Evolutionary conservation across 1,284 basidiomycete species (phyloP), one percentile per base, ranked within the genome.

Genomic region (Pseudozyma tsukubaensis): DNA sequence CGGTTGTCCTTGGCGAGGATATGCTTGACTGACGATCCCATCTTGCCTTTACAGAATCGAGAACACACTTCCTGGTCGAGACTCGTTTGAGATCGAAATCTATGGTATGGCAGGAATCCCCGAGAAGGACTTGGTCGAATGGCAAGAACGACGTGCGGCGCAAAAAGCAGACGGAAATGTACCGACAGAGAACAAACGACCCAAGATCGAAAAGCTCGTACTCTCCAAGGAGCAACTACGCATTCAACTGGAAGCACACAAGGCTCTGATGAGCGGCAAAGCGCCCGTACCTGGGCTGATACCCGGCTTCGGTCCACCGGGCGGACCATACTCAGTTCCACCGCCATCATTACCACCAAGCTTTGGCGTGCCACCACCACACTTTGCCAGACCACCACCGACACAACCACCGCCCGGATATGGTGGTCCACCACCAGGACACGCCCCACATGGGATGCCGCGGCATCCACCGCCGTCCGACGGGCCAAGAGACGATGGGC

Each of bases 31-130:
- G 45, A 43, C 19, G 6, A 24, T 19, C 18, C 18, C 16, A 10
- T 24, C 18, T 55, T 19, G 88, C 9, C 19, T 18, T 29, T 29
- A 52, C 51, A 93, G 94, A 32, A 93, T 99, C 36, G 95, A 97
- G 63, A 99, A 98, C 85, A 95, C 96, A 0, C 87, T 99, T 0
- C 94, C 95, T 3, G 96, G 94, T 10, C 90, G 97, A 43, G 96
- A 97, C 86, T 94, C 95, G 1, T 98, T 98, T 82, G 96, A 98
- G 84, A 92, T 99, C 54, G 97, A 99, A 86, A 99, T 99, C 63
- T 99, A 98, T 82, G 96, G 97, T 29, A 99, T 99, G 97, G 95
- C 96, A 84, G 96, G 96, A 65, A 94, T 98, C 59, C 95, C 95
- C 6, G 92, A 92, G 7, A 92, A 93, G 40, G 96, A 97, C 85